Conservation (phyloP, 2,329 filamentous ascomycete species). For the Talaromyces rugulosus region DNA sequence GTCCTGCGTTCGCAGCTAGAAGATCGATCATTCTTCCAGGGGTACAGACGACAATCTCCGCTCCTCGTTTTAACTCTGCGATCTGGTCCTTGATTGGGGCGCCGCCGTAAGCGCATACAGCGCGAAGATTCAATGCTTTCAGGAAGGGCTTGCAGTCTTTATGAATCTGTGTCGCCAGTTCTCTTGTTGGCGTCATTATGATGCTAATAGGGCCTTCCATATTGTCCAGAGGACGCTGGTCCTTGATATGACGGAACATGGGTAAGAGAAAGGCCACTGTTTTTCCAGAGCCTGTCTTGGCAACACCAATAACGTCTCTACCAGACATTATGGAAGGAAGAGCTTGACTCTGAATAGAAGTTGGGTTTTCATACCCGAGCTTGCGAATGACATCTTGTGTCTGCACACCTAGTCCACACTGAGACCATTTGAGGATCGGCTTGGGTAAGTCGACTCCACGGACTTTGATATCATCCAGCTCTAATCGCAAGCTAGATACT, state of each 20-base stretch:
- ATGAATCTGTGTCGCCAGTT: constrained; percentile 90
- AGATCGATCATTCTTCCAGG: constrained; percentile 95
- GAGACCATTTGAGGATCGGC: constrained; percentile 93
- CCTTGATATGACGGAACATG: constrained; percentile 97
- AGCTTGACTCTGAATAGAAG: constrained; percentile 91
- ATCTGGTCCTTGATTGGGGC: constrained; percentile 97
- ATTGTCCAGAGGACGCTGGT: constrained; percentile 75
- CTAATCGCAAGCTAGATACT: constrained; percentile 72
- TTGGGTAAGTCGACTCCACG: constrained; percentile 83
- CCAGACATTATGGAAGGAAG: constrained; percentile 95
- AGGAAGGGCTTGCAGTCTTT: constrained; percentile 92
- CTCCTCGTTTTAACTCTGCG: constrained; percentile 88
- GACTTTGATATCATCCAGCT: constrained; percentile 94
- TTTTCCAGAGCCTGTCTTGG: constrained; percentile 96
- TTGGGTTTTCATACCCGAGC: constrained; percentile 82
- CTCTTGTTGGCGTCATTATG: constrained; percentile 90
- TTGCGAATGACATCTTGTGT: constrained; percentile 79
- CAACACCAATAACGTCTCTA: constrained; percentile 90
- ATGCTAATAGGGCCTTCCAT: constrained; percentile 84
- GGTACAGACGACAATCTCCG: constrained; percentile 92
- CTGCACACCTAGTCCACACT: constrained; percentile 83
- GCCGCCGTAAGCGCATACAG: constrained; percentile 90
- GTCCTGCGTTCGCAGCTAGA: constrained; percentile 85
- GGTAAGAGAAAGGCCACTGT: constrained; percentile 92
- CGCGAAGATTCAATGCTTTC: constrained; percentile 76